Percentiles rank a stretch among this genome's conserved stretches.
Conservation (phyloP, 1,284 basidiomycete species). For the Ceratobasidium sp. region DNA sequence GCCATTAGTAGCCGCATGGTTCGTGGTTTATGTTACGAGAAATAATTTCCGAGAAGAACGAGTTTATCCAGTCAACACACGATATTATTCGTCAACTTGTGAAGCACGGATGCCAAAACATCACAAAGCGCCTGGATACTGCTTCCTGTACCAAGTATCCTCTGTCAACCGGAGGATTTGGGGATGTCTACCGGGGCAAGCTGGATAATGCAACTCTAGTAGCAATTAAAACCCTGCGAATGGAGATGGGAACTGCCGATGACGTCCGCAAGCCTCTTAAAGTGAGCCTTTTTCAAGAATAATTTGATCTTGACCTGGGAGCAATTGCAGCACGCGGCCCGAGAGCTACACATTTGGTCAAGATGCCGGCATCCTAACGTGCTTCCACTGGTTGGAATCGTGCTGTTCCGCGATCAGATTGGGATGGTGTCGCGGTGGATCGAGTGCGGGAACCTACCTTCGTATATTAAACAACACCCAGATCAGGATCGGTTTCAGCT, state of each 20-base stretch:
- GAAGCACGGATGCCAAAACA: background rate
- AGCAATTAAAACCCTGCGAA: background rate
- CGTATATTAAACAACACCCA: background rate
- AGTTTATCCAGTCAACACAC: too few species aligned
- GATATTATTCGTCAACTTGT: background rate
- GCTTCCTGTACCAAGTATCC: background rate
- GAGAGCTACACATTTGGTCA: constrained; percentile 14
- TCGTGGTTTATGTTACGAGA: too few species aligned
- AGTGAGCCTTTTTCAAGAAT: too few species aligned
- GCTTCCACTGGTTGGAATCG: constrained; percentile 1
- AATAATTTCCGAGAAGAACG: too few species aligned
- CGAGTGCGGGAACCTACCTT: background rate
- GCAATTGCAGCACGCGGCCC: constrained; percentile 15
- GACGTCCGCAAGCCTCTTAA: too few species aligned
- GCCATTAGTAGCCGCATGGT: too few species aligned
- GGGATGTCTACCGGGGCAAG: background rate
- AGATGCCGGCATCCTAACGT: constrained; percentile 16
- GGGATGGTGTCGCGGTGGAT: constrained; percentile 26
- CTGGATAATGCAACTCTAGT: background rate
- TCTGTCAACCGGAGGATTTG: background rate
- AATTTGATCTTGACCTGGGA: too few species aligned
- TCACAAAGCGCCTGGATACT: background rate
- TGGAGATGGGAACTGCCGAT: too few species aligned
- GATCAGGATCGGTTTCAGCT: background rate
- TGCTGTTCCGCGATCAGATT: constrained; percentile 3